A percentile compares a stretch with the other conserved stretches of the same genome.
phyloP scores from a whole-genome alignment of 495 filamentous ascomycete species.

The Penicillium paxilli region DNA sequence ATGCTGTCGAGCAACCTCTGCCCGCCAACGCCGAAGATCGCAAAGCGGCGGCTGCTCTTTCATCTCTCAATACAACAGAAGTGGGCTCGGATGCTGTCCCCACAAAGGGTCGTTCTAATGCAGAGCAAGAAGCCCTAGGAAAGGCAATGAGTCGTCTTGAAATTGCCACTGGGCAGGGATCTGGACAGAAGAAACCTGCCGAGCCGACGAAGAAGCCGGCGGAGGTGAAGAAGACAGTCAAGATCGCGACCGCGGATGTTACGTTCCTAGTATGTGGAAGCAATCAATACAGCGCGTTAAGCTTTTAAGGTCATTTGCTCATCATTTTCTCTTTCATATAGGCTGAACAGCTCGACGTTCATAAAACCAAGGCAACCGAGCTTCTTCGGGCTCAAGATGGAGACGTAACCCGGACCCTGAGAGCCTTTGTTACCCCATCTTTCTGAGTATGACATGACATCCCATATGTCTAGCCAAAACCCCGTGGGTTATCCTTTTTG shows the following conservation, averaged over 20 bases:
- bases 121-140: constrained; percentile 78
- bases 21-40: constrained; percentile 80
- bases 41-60: constrained; percentile 85
- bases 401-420: constrained; percentile 69
- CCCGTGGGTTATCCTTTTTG: background rate
- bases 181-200: constrained; percentile 14
- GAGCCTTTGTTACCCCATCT: constrained; percentile 54
- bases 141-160: constrained; percentile 78
- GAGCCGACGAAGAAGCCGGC: constrained; percentile 44
- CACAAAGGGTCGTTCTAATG: constrained; percentile 45
- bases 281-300: background rate
- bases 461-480: background rate
- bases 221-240: constrained; percentile 54
- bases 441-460: constrained; percentile 21
- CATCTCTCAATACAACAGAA: constrained; percentile 70
- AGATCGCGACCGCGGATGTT: constrained; percentile 67
- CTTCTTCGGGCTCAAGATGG: constrained; percentile 78
- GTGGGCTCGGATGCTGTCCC: constrained; percentile 40
- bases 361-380: constrained; percentile 80
- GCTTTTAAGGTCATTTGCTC: background rate
- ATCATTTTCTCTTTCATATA: constrained; percentile 31
- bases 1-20: constrained; percentile 54
- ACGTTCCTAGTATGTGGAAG: constrained; percentile 56
- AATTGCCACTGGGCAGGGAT: constrained; percentile 39
- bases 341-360: constrained; percentile 78